phyloP scores from a whole-genome alignment of 1,284 basidiomycete genomes.

The Rhodofomes roseus region DNA sequence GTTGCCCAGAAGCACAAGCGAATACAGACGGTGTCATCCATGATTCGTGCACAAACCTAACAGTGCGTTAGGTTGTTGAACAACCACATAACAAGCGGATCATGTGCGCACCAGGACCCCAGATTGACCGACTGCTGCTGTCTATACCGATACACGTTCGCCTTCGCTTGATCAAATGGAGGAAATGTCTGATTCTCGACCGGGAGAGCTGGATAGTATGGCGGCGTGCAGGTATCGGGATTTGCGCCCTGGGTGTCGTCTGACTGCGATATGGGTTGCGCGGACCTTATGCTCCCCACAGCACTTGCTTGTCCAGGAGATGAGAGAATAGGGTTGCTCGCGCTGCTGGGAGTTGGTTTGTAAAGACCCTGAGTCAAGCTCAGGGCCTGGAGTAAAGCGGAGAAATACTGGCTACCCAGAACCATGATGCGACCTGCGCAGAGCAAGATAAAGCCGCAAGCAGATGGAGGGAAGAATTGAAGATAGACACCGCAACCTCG shows the following conservation, averaged over 20 bases:
- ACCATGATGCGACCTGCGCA: slow-evolving; percentile 17
- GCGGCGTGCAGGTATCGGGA: slow-evolving; percentile 27
- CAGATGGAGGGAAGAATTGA: not conserved
- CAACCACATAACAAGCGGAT: not conserved
- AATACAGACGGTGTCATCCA: slow-evolving; percentile 80
- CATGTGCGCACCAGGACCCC: slow-evolving; percentile 57
- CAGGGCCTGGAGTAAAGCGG: slow-evolving; percentile 30
- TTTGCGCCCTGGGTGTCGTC: not conserved
- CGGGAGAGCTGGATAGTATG: slow-evolving; percentile 34
- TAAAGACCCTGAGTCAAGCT: slow-evolving; percentile 33
- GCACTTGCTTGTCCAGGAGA: slow-evolving; percentile 1
- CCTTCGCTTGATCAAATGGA: slow-evolving; percentile 44
- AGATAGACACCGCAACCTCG: not conserved
- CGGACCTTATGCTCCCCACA: not conserved
- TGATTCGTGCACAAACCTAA: slow-evolving; percentile 73
- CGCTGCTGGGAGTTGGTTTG: slow-evolving; percentile 31
- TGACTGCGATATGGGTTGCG: not conserved
- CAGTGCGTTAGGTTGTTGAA: not conserved
- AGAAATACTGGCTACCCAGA: slow-evolving; percentile 22
- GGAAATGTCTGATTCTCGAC: slow-evolving; percentile 38
- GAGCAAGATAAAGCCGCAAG: not conserved
- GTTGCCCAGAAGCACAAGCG: slow-evolving; percentile 51
- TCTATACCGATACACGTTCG: slow-evolving; percentile 57
- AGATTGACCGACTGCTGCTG: slow-evolving; percentile 66
- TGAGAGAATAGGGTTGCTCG: not conserved